These are phyloP conservation scores for Paracorniculantispora psalliotae DNA, from an alignment of 2,329 filamentous ascomycete genomes.

Conservation along the genomic window DNA sequence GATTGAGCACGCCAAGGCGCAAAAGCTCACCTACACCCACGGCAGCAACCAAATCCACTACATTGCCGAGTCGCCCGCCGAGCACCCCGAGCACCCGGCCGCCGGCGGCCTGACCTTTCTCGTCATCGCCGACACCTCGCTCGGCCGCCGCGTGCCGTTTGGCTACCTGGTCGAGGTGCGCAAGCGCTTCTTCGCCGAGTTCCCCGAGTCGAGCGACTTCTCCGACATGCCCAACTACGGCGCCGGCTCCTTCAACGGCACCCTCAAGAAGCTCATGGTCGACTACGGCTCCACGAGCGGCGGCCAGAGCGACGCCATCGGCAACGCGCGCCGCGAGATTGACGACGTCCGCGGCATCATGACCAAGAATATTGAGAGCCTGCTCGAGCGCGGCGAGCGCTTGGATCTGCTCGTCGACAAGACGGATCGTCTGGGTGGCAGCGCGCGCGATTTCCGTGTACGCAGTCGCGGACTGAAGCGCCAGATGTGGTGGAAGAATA, in stretches of 20 bases:
- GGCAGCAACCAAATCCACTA: conserved; percentile 93
- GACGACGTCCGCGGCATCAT: conserved; percentile 90
- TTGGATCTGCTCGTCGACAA: conserved; percentile 95
- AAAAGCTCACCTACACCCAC: conserved; percentile 94
- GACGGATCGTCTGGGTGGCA: conserved; percentile 86
- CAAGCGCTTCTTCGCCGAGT: conserved; percentile 73
- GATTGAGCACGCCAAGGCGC: conserved; percentile 71
- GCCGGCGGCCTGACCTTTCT: conserved; percentile 87
- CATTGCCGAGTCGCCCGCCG: conserved; percentile 75
- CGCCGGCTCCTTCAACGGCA: conserved; percentile 77
- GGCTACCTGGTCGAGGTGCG: conserved; percentile 89
- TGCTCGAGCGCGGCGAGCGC: conserved; percentile 84
- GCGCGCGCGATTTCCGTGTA: conserved; percentile 84
- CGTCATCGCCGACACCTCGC: conserved; percentile 74
- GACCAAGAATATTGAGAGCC: conserved; percentile 89
- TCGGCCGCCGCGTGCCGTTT: conserved; percentile 86
- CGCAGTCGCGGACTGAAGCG: conserved; percentile 80
- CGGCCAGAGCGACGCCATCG: conserved; percentile 74
- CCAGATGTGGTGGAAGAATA: conserved; percentile 99
- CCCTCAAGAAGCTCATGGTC: conserved; percentile 72
- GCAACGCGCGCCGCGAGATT: conserved; percentile 81
- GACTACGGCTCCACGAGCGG: conserved; percentile 76
- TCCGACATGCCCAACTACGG: conserved; percentile 80
- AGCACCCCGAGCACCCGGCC: conserved; percentile 51
- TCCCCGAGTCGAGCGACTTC: conserved; percentile 66